Evolutionary conservation across 805 yeast species (phyloP).

Genomic region (Jamesozyma hellenica): DNA sequence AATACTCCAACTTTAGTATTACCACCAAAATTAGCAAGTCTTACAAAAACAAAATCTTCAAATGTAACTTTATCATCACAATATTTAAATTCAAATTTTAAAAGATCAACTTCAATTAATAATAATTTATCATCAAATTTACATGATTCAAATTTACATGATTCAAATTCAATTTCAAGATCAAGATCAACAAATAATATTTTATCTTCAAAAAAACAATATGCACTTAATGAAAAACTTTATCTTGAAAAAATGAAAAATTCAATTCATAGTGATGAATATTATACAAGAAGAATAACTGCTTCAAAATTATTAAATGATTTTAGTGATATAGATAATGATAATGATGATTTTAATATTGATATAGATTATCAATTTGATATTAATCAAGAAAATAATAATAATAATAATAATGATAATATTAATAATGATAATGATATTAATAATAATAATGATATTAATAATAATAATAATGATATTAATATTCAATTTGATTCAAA

Average conservation of each 20-base stretch:
- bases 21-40: slow-evolving; percentile 21
- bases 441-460: neutral
- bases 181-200: neutral
- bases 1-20: slow-evolving; percentile 18
- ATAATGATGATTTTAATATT: slow-evolving; percentile 17
- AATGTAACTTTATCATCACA: slow-evolving; percentile 9
- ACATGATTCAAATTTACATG: slow-evolving; percentile 1
- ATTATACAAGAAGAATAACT: slow-evolving; percentile 57
- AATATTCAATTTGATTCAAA: slow-evolving; percentile 18
- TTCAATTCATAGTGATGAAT: slow-evolving; percentile 60
- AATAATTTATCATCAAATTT: neutral
- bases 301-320: slow-evolving; percentile 23
- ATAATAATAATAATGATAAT: neutral
- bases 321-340: slow-evolving; percentile 30
- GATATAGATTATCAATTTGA: slow-evolving; percentile 19
- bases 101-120: neutral
- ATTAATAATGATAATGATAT: slow-evolving; percentile 17
- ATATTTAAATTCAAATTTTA: neutral
- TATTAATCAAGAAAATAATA: slow-evolving; percentile 2
- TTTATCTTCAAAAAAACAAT: slow-evolving; percentile 21
- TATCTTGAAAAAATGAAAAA: slow-evolving; percentile 55
- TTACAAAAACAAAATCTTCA: slow-evolving; percentile 18
- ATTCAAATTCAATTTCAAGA: slow-evolving; percentile 3
- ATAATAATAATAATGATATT: neutral
- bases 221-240: slow-evolving; percentile 49